Evolutionary conservation across 345 rosid genomes (phyloP).

Genomic region (Linum usitatissimum): DNA sequence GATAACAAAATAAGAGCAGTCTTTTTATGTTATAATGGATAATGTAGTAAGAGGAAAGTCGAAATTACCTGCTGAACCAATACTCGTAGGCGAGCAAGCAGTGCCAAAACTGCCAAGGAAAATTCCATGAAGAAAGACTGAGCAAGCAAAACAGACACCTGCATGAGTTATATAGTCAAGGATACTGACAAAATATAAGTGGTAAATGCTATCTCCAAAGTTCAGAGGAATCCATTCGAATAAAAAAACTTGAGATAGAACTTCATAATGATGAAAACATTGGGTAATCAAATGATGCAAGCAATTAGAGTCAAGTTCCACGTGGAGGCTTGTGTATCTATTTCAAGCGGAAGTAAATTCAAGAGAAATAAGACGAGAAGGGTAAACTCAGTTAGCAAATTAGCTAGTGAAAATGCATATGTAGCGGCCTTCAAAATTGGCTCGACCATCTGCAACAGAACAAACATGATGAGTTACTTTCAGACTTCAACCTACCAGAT

Average conservation of each 20-base stretch:
- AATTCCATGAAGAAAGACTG: slow-evolving; percentile 76
- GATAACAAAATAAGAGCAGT: background rate
- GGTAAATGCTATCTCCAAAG: background rate
- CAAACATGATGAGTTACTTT: background rate
- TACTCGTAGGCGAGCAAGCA: slow-evolving; percentile 82
- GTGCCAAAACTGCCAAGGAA: slow-evolving; percentile 56
- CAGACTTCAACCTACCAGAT: background rate
- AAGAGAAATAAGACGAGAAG: background rate
- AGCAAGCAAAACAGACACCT: slow-evolving; percentile 67
- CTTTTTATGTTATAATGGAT: too few species aligned
- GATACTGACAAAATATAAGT: background rate
- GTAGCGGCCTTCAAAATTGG: slow-evolving; percentile 81
- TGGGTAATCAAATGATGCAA: background rate
- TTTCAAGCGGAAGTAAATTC: background rate
- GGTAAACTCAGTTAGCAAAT: background rate
- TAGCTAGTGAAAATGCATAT: slow-evolving; percentile 34
- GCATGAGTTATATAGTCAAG: slow-evolving; percentile 35
- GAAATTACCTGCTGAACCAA: slow-evolving; percentile 80
- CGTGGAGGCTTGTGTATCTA: background rate
- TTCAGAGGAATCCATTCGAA: background rate
- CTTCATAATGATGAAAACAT: too few species aligned
- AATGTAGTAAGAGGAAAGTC: background rate
- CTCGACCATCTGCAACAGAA: slow-evolving; percentile 65
- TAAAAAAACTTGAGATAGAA: background rate
- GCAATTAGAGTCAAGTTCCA: slow-evolving; percentile 5